Evolutionary conservation across 495 filamentous ascomycete genomes (phyloP).

Genomic region (Parathielavia hyrcaniae): DNA sequence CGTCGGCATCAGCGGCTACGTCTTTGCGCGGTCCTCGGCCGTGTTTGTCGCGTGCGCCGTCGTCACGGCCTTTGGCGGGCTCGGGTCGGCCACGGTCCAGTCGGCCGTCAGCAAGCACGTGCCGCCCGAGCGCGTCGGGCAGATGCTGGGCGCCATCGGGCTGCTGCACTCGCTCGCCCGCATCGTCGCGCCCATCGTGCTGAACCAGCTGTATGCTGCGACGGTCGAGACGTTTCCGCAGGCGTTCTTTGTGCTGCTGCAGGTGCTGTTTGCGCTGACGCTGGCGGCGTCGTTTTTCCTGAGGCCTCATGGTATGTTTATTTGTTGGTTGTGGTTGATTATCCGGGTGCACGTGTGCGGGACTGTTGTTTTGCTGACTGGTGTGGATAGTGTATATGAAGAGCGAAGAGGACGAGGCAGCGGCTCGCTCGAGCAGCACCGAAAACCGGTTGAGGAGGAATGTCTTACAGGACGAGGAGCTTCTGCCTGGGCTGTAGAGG

Average conservation of each 20-base stretch:
- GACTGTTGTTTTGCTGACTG: slow-evolving; percentile 2
- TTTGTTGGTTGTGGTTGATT: background rate
- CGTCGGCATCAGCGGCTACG: slow-evolving; percentile 67
- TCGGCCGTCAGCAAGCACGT: slow-evolving; percentile 85
- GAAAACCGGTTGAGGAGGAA: slow-evolving; percentile 14
- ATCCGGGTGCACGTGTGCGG: no score
- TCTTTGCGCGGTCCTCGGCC: slow-evolving; percentile 49
- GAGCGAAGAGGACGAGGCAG: slow-evolving; percentile 15
- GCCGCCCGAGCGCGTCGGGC: slow-evolving; percentile 69
- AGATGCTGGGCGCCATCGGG: slow-evolving; percentile 80
- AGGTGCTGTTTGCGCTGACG: slow-evolving; percentile 58
- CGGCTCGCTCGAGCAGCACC: background rate
- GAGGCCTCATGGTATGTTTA: slow-evolving; percentile 60
- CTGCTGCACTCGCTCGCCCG: slow-evolving; percentile 77
- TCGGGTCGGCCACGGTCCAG: slow-evolving; percentile 77
- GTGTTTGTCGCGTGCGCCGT: slow-evolving; percentile 62
- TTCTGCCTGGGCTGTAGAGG: slow-evolving; percentile 20
- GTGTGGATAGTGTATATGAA: slow-evolving; percentile 23
- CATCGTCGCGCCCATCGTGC: slow-evolving; percentile 70
- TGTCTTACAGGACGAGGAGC: slow-evolving; percentile 27
- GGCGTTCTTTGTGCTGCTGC: slow-evolving; percentile 73
- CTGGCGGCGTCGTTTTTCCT: slow-evolving; percentile 63
- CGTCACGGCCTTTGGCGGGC: slow-evolving; percentile 69
- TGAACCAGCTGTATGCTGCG: slow-evolving; percentile 75
- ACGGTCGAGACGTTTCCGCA: slow-evolving; percentile 75